Conservation (phyloP, 2,329 filamentous ascomycete species). For the Aspergillus tamarii region DNA sequence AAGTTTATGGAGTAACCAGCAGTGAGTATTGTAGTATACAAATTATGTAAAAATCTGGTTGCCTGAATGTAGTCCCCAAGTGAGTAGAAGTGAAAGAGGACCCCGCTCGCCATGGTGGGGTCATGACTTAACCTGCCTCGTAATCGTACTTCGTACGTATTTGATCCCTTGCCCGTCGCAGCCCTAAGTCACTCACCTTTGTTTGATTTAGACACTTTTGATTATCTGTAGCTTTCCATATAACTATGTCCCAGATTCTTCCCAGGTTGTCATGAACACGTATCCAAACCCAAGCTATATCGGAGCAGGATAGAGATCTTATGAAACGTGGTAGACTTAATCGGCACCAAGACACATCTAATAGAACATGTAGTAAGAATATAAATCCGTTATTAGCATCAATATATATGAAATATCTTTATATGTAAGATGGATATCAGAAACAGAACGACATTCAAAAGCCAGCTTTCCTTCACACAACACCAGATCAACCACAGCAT, state of each 20-base stretch:
- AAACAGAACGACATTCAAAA: not conserved
- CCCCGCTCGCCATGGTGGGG: constrained; percentile 15
- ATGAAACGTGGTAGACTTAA: too few relatives aligned
- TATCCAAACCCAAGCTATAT: not conserved
- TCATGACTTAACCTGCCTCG: not conserved
- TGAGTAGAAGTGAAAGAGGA: not conserved
- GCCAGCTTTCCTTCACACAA: not conserved
- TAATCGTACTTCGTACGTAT: not conserved
- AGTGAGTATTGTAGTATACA: not conserved
- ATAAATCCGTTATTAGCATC: not conserved
- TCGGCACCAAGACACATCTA: too few relatives aligned
- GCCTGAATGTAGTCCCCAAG: not conserved
- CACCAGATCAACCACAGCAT: constrained; percentile 26
- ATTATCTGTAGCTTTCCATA: not conserved
- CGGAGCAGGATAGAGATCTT: too few relatives aligned
- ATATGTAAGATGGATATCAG: not conserved
- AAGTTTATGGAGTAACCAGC: not conserved
- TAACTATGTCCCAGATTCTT: not conserved
- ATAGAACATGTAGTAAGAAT: not conserved
- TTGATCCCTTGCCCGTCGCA: not conserved
- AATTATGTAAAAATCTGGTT: not conserved
- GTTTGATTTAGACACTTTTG: too few relatives aligned
- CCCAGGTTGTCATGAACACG: not conserved
- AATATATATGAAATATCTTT: not conserved
- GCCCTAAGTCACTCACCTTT: too few relatives aligned